Conservation (phyloP, 2,329 filamentous ascomycete species). For the Clarireedia paspali region DNA sequence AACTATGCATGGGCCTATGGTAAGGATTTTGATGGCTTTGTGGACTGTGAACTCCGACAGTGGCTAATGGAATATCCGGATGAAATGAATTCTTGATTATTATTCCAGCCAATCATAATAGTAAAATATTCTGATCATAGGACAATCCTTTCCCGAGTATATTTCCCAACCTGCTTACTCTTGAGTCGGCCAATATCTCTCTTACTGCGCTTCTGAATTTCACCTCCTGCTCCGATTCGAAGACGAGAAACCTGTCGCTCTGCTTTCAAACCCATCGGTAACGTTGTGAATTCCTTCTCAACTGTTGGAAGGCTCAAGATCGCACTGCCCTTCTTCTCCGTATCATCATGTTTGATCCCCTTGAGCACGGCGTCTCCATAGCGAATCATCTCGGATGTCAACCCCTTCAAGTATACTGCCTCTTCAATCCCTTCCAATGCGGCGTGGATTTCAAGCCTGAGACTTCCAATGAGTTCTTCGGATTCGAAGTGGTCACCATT, state of each 20-base stretch:
- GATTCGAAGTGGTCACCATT: constrained; percentile 42
- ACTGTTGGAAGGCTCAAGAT: constrained; percentile 39
- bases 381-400: constrained; percentile 58
- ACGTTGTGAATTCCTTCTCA: constrained; percentile 37
- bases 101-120: constrained; percentile 2
- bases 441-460: constrained; percentile 62
- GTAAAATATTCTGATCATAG: constrained; percentile 39
- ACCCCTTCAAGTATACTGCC: constrained; percentile 53
- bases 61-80: background rate
- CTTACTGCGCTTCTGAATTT: constrained; percentile 58
- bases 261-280: constrained; percentile 68
- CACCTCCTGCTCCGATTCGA: constrained; percentile 61
- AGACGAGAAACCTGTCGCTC: constrained; percentile 40
- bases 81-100: background rate
- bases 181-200: constrained; percentile 71
- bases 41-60: no score
- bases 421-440: constrained; percentile 68
- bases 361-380: constrained; percentile 39
- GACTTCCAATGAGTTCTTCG: constrained; percentile 55
- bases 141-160: constrained; percentile 72
- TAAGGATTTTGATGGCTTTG: no score
- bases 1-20: background rate
- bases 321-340: constrained; percentile 30
- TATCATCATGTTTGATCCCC: constrained; percentile 16
- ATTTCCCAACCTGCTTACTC: constrained; percentile 72